phyloP scores from a whole-genome alignment of 2,329 filamentous ascomycete species.

The Talaromyces albobiverticillius region DNA sequence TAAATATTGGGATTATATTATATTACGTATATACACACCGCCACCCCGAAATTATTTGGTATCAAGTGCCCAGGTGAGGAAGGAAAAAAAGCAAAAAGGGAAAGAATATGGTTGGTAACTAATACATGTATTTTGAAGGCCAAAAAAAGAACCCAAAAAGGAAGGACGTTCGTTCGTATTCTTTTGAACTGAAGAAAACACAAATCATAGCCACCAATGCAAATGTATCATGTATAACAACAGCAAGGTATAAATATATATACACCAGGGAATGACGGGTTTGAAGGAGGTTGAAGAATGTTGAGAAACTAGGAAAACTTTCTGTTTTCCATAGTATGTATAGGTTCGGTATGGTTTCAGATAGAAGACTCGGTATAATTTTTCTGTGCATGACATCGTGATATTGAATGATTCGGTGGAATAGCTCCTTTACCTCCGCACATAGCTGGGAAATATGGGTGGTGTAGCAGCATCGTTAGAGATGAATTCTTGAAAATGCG shows the following conservation, averaged over 20 bases:
- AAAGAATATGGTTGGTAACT: neutral
- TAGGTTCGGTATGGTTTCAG: neutral
- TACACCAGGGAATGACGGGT: neutral
- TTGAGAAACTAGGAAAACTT: too few relatives aligned
- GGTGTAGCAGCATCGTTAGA: constrained; percentile 9
- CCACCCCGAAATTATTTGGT: neutral
- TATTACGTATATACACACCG: neutral
- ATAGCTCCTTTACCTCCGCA: neutral
- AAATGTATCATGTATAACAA: constrained; percentile 1
- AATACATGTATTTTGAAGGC: neutral
- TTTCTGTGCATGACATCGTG: neutral
- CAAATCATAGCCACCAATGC: constrained; percentile 1
- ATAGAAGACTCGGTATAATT: neutral
- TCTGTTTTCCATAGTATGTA: neutral
- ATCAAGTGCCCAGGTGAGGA: neutral
- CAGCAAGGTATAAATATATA: neutral
- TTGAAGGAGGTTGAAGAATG: neutral
- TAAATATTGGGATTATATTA: neutral
- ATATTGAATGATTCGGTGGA: neutral
- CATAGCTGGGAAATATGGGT: constrained; percentile 13
- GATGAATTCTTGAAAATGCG: constrained; percentile 13
- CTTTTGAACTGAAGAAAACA: neutral
- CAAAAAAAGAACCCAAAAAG: neutral
- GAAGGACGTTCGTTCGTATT: neutral
- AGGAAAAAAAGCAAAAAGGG: neutral